Evolutionary conservation across 1,139 yeast species (phyloP), one percentile per base, ranked within the genome.

Genomic region (Pneumocystis murina): DNA sequence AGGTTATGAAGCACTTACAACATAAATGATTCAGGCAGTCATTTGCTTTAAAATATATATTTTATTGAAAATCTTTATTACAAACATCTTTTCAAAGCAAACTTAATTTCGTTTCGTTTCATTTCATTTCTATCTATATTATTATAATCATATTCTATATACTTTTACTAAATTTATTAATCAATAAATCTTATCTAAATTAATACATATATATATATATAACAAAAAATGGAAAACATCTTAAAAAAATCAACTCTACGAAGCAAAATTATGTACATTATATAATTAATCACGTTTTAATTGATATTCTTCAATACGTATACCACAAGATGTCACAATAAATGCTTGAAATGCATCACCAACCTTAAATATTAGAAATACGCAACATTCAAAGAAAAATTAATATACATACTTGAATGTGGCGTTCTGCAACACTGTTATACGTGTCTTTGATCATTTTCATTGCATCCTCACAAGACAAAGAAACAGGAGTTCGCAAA

Each of bases 351-450:
- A 20, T 14, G 14, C 20, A 48, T 48, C 55, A 2, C 55, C 55
- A 48, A 48, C 20, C 55, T 48, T 24, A 48, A 48, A 41, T 8
- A 12, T 5, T 48, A 20, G 7, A 48, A 48, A 17, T 41, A 41
- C 10, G 8, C 2, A 12, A 17, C 2, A 20, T 24, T 48, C 16
- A 12, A 48, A 20, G 3, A 20, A 48, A 48, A 48, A 48, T 24
- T 12, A 24, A 24, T 33, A 33, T 33, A 24, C 33, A 48, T 48
- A 92, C 97, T 71, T 91, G 95, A 70, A 92, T 92, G 75, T 94
- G 97, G 79, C 98, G 87, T 77, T 92, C 98, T 35, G 97, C 91
- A 40, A 97, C 98, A 6, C 96, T 88, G 17, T 90, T 81, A 73
- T 92, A 92, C 7, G 98, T 96, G 76, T 92, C 98, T 73, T 84